phyloP scores from a whole-genome alignment of 805 yeast species.

The Blastobotrys americana region DNA sequence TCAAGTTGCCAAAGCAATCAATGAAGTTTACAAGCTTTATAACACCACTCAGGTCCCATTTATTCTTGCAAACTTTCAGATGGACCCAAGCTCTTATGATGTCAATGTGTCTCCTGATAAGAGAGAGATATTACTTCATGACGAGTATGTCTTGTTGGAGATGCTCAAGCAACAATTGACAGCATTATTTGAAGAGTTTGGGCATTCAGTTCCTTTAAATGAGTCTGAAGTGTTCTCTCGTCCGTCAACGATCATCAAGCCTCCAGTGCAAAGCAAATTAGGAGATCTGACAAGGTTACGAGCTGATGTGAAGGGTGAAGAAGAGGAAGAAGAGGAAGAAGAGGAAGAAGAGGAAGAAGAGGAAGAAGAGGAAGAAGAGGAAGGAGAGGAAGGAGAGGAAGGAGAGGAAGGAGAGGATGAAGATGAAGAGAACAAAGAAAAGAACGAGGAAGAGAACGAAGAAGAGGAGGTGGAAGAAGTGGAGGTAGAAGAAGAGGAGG shows the following conservation, averaged over 20 bases:
- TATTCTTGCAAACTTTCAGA: slow-evolving; percentile 50
- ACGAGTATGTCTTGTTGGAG: slow-evolving; percentile 56
- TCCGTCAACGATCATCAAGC: neutral
- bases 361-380: neutral
- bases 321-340: too few species aligned
- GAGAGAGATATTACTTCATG: slow-evolving; percentile 57
- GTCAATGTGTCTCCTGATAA: slow-evolving; percentile 92
- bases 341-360: neutral
- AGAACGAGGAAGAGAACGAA: slow-evolving; percentile 1
- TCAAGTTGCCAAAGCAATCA: slow-evolving; percentile 49
- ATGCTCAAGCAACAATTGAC: slow-evolving; percentile 45
- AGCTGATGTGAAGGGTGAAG: neutral
- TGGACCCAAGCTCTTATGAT: slow-evolving; percentile 49
- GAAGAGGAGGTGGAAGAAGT: slow-evolving; percentile 5
- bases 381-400: too few species aligned
- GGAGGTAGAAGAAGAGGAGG: slow-evolving; percentile 2
- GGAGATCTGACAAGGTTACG: too few species aligned
- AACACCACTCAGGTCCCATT: slow-evolving; percentile 71
- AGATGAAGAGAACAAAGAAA: neutral
- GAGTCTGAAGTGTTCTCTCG: slow-evolving; percentile 5
- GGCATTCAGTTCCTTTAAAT: slow-evolving; percentile 33
- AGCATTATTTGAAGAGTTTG: slow-evolving; percentile 38
- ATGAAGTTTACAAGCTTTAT: slow-evolving; percentile 65
- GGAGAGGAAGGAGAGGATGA: slow-evolving; percentile 1
- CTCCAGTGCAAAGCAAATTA: too few species aligned